Percentiles rank a stretch among this genome's conserved stretches.
Conservation (phyloP, 2,329 filamentous ascomycete genomes). For the Penicillium sp. region DNA sequence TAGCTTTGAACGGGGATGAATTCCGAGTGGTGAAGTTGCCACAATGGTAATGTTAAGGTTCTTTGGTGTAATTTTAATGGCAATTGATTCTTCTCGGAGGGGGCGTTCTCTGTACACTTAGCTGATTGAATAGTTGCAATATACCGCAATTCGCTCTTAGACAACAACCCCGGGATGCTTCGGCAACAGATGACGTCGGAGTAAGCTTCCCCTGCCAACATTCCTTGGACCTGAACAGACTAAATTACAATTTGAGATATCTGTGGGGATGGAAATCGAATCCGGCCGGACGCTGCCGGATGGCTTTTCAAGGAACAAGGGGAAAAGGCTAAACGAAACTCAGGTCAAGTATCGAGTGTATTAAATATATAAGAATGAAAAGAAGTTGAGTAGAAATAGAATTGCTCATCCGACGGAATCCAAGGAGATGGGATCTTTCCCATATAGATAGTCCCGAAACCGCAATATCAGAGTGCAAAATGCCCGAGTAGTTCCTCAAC, state of each 20-base stretch:
- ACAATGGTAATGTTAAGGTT: background rate
- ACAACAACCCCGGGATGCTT: background rate
- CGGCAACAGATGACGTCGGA: slow-evolving; percentile 6
- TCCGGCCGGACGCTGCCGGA: slow-evolving; percentile 1
- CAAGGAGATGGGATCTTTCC: background rate
- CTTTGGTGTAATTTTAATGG: background rate
- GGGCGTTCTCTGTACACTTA: background rate
- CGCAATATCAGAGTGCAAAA: background rate
- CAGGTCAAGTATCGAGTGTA: background rate
- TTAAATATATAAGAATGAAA: background rate
- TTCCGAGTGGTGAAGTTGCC: background rate
- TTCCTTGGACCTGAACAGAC: background rate
- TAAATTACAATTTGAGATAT: background rate
- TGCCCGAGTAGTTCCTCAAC: background rate
- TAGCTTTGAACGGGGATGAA: slow-evolving; percentile 1
- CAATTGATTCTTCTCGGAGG: background rate
- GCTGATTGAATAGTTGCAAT: background rate
- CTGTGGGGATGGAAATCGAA: background rate
- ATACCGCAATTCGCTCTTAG: background rate
- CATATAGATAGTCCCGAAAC: background rate
- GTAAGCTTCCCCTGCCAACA: background rate
- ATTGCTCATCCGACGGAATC: background rate
- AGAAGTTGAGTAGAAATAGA: background rate
- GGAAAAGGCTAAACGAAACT: background rate
- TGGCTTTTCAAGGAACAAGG: background rate